phyloP scores from a whole-genome alignment of 352 stramenopile genomes.

The Aphanomyces euteiches region DNA sequence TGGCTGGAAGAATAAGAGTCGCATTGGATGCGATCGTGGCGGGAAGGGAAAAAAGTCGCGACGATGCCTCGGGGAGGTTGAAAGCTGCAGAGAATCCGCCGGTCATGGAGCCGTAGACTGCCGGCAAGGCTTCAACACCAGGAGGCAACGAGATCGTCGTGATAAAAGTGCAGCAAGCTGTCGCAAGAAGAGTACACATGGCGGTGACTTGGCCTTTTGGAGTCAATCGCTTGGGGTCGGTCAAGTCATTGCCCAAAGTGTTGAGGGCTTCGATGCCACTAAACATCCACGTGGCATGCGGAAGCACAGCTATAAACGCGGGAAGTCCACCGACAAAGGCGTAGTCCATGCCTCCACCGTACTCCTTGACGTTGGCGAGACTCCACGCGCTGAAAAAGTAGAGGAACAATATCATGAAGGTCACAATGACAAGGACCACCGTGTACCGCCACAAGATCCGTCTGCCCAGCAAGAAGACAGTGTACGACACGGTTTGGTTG shows the following conservation, averaged over 20 bases:
- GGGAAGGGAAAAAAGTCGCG: conserved; percentile 40
- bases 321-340: conserved; percentile 13
- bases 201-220: conserved; percentile 30
- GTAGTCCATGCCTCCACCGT: not conserved
- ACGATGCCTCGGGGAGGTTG: conserved; percentile 17
- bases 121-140: not conserved
- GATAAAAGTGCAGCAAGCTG: conserved; percentile 37
- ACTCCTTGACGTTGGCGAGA: conserved; percentile 20
- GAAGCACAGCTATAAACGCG: conserved; percentile 3
- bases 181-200: conserved; percentile 38
- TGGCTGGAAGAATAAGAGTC: conserved; percentile 53
- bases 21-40: conserved; percentile 45
- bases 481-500: conserved; percentile 34
- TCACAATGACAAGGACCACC: conserved; percentile 25
- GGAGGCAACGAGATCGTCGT: conserved; percentile 31
- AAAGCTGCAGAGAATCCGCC: conserved; percentile 37
- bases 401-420: conserved; percentile 33
- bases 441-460: conserved; percentile 37
- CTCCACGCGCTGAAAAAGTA: conserved; percentile 1
- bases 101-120: not conserved
- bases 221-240: conserved; percentile 29
- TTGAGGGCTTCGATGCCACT: not conserved
- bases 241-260: conserved; percentile 27
- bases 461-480: conserved; percentile 35
- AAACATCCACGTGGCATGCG: not conserved